phyloP scores from a whole-genome alignment of 2,329 filamentous ascomycete genomes.

The Drechslera avenae region DNA sequence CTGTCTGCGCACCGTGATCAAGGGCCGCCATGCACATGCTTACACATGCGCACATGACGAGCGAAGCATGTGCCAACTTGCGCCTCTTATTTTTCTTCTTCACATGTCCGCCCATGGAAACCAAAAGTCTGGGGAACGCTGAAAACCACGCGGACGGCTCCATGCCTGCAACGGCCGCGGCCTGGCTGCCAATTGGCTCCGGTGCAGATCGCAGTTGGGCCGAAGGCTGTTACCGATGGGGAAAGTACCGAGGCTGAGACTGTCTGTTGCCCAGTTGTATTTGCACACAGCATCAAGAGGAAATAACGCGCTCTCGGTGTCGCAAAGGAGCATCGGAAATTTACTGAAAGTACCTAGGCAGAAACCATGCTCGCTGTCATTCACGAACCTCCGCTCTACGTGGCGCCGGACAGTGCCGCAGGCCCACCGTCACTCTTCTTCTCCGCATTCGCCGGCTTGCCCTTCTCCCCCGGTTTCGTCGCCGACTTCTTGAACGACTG shows the following conservation, averaged over 20 bases:
- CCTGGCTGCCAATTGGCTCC: no score
- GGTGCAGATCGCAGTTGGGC: no score
- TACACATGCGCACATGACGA: no score
- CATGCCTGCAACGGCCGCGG: no score
- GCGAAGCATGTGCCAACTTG: no score
- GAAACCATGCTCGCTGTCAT: background rate
- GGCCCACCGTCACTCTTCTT: constrained; percentile 37
- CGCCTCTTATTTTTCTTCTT: no score
- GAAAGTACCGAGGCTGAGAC: constrained; percentile 3
- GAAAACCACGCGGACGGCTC: no score
- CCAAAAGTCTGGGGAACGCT: no score
- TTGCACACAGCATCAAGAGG: background rate
- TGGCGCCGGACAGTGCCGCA: constrained; percentile 38
- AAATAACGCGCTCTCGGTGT: background rate
- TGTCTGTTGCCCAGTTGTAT: background rate
- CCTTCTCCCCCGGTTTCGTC: constrained; percentile 50
- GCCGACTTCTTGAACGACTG: constrained; percentile 75
- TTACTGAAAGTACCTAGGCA: background rate
- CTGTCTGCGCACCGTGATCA: no score
- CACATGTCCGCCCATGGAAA: no score
- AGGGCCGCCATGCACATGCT: no score
- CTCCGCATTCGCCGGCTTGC: constrained; percentile 39
- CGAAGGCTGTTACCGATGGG: background rate
- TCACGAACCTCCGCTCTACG: constrained; percentile 12
- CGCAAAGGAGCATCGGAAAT: no score